phyloP scores from a whole-genome alignment of 495 filamentous ascomycete genomes.

The Daldinia caldariorum region DNA sequence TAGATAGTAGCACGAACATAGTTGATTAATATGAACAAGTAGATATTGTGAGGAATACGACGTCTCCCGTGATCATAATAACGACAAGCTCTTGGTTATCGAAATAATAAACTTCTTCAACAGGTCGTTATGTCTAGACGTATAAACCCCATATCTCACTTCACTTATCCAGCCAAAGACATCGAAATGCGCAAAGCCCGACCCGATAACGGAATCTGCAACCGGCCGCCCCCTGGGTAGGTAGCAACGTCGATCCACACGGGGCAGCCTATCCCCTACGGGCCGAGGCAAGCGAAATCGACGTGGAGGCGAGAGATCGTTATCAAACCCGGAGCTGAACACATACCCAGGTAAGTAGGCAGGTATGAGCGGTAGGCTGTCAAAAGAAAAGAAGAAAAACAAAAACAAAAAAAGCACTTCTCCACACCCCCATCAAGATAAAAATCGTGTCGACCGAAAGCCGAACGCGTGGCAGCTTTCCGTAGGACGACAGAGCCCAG shows the following conservation, averaged over 20 bases:
- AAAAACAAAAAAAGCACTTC: neutral
- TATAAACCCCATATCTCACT: neutral
- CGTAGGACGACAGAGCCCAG: conserved; percentile 26
- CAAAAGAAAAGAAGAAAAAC: neutral
- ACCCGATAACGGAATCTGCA: conserved; percentile 33
- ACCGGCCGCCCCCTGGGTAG: conserved; percentile 16
- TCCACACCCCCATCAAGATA: too few species aligned
- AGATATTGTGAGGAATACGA: neutral
- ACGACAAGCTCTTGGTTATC: neutral
- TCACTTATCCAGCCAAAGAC: neutral
- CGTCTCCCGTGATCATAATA: neutral
- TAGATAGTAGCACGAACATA: neutral
- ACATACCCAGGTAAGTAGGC: too few species aligned
- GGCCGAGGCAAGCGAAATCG: neutral
- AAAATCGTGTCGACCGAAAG: conserved; percentile 2
- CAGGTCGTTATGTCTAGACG: neutral
- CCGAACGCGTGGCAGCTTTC: conserved; percentile 22
- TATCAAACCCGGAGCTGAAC: conserved; percentile 5
- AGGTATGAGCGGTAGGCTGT: neutral
- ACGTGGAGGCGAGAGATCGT: neutral
- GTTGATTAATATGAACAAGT: neutral
- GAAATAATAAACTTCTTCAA: neutral
- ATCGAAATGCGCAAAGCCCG: conserved; percentile 32
- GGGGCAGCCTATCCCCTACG: conserved; percentile 5
- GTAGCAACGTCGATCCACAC: neutral